Conservation (phyloP, 495 filamentous ascomycete species). For the Aspergillus baeticus region DNA sequence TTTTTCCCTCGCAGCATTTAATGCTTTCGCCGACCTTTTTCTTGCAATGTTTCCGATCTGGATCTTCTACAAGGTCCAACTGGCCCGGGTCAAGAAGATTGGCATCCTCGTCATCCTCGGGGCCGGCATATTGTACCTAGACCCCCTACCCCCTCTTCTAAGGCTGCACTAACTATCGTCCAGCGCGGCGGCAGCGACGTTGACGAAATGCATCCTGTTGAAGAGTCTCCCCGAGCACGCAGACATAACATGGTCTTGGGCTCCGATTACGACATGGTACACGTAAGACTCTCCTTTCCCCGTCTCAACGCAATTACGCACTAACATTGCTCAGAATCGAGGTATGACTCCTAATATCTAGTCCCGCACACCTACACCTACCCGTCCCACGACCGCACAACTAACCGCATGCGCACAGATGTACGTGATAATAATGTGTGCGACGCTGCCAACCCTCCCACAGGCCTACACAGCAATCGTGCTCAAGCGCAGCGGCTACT, state of each 20-base stretch:
- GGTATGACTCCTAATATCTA: background rate
- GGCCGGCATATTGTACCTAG: conserved; percentile 9
- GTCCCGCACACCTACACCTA: no score
- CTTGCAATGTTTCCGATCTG: conserved; percentile 7
- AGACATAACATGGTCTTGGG: conserved; percentile 12
- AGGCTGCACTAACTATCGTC: no score
- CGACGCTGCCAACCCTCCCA: conserved; percentile 12
- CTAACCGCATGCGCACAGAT: conserved; percentile 2
- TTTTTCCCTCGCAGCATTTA: background rate
- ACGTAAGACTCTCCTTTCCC: conserved; percentile 6
- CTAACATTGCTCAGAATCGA: background rate
- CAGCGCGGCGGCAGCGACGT: conserved; percentile 10
- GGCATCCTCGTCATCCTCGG: conserved; percentile 7
- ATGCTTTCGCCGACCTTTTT: conserved; percentile 4
- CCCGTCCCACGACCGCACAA: background rate
- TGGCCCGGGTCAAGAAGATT: background rate
- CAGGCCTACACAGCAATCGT: conserved; percentile 6
- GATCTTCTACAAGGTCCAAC: conserved; percentile 5
- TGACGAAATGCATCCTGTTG: conserved; percentile 10
- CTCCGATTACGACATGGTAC: conserved; percentile 12
- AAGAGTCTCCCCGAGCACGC: conserved; percentile 10
- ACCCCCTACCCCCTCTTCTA: no score
- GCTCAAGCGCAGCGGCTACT: background rate
- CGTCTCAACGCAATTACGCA: background rate
- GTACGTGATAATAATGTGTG: conserved; percentile 17